Evolutionary conservation across 768 basidiomycete genomes (phyloP), one percentile per base, ranked within the genome.

Genomic region (Cubamyces lactineus): DNA sequence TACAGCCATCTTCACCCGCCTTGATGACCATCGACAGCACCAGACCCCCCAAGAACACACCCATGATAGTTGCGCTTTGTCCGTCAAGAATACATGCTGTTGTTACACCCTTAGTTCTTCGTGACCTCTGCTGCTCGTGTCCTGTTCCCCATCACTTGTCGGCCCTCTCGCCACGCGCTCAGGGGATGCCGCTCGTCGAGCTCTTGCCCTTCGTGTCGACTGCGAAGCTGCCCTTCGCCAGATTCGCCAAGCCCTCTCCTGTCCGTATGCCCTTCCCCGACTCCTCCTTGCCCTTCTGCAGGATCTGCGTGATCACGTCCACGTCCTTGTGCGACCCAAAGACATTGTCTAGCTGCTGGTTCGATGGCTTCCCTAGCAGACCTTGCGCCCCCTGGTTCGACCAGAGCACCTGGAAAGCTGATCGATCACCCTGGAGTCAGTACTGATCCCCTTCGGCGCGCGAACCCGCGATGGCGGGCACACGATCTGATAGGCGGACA

Each of bases 331-430:
- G 72, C 3, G 87, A 83, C 17, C 80, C 85, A 66, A 96, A 95
- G 39, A 77, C 77, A 57, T 75, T 88, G 45, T 93, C 91, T 58
- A 96, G 85, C 69, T 92, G 87, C 71, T 95, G 94, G 51, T 89
- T 86, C n/a, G 92, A 94, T 12, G 91, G 80, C 54, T 80, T 79
- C 26, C 86, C 84, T 40, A 92, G 82, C 55, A 86, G 72, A n/a
- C 92, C 94, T 74, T 94, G 92, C 5, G 82, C 74, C 13, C 92
- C 93, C 73, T 92, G 91, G 23, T 74, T 74, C 19, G 91, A 88
- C 71, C 82, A 77, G 74, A 88, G 89, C 59, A 95, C 78, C 39
- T 80, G 69, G 78, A 89, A 94, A 3, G 90, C 91, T 92, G 64
- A 49, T 40, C 19, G 47, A 42, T 42, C 41, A 42, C 47, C 40